Percentiles rank a stretch among this genome's conserved stretches.
Evolutionary conservation across 768 basidiomycete genomes (phyloP).

Genomic region (Hortiboletus flavorubellus): DNA sequence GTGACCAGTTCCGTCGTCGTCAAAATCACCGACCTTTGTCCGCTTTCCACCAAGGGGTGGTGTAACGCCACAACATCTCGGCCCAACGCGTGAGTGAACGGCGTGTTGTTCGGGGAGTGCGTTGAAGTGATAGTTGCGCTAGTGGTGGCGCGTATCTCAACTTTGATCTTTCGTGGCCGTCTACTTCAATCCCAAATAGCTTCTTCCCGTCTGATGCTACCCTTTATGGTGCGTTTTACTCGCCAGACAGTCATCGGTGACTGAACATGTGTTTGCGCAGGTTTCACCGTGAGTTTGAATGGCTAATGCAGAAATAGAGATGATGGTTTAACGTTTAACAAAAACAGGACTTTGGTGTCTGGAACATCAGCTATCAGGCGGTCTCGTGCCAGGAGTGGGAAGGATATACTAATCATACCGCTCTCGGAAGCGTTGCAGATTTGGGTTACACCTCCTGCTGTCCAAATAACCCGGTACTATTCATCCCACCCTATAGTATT

Average conservation of each 20-base stretch:
- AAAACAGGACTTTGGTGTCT: constrained; percentile 77
- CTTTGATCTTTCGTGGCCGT: constrained; percentile 82
- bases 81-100: constrained; percentile 56
- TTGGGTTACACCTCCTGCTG: constrained; percentile 66
- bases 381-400: constrained; percentile 68
- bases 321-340: background rate
- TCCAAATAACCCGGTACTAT: constrained; percentile 61
- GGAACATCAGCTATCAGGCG: constrained; percentile 72
- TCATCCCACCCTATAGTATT: background rate
- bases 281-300: constrained; percentile 36
- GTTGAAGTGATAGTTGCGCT: constrained; percentile 2
- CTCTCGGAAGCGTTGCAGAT: constrained; percentile 63
- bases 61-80: constrained; percentile 62
- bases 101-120: background rate
- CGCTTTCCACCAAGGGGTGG: constrained; percentile 59
- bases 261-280: constrained; percentile 36
- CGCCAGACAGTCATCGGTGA: background rate
- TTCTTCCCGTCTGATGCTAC: constrained; percentile 74
- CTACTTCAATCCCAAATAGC: constrained; percentile 58
- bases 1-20: constrained; percentile 60
- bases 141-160: constrained; percentile 72
- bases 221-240: constrained; percentile 50
- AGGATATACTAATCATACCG: constrained; percentile 54
- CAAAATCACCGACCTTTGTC: constrained; percentile 81
- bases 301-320: background rate